These are phyloP conservation scores for Cladosporium sp. DNA, from an alignment of 2,329 filamentous ascomycete species.

Conservation along the genomic window DNA sequence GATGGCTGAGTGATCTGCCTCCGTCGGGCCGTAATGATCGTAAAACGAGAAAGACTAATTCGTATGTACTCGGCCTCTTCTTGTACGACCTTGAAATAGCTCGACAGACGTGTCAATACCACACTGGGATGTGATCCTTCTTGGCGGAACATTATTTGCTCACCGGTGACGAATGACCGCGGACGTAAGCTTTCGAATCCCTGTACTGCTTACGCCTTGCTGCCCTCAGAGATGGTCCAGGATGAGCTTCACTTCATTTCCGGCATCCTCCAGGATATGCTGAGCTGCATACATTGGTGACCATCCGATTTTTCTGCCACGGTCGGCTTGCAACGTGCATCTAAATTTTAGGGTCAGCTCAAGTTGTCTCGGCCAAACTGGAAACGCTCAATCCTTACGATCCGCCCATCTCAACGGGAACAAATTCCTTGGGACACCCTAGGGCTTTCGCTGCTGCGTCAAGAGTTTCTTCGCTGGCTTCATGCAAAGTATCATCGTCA, in stretches of 20 bases:
- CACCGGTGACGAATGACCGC: no score
- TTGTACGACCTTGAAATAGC: no score
- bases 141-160: no score
- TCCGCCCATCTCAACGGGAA: slow-evolving; percentile 42
- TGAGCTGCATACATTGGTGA: slow-evolving; percentile 39
- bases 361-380: background rate
- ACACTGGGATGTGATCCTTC: no score
- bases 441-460: slow-evolving; percentile 41
- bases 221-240: slow-evolving; percentile 20
- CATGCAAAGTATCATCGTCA: slow-evolving; percentile 33
- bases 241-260: slow-evolving; percentile 46
- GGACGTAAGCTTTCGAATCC: no score
- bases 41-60: no score
- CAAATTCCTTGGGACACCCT: slow-evolving; percentile 32
- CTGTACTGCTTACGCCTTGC: no score
- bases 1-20: background rate
- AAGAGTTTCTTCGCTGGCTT: slow-evolving; percentile 35
- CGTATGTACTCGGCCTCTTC: no score
- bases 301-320: slow-evolving; percentile 45
- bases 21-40: no score
- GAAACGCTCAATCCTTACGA: slow-evolving; percentile 30
- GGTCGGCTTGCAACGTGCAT: slow-evolving; percentile 42
- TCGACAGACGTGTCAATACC: no score
- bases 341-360: slow-evolving; percentile 25
- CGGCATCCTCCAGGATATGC: slow-evolving; percentile 45